Evolutionary conservation across 129 eudicot genomes (phyloP).

Genomic region (Oenanthe sinensis): DNA sequence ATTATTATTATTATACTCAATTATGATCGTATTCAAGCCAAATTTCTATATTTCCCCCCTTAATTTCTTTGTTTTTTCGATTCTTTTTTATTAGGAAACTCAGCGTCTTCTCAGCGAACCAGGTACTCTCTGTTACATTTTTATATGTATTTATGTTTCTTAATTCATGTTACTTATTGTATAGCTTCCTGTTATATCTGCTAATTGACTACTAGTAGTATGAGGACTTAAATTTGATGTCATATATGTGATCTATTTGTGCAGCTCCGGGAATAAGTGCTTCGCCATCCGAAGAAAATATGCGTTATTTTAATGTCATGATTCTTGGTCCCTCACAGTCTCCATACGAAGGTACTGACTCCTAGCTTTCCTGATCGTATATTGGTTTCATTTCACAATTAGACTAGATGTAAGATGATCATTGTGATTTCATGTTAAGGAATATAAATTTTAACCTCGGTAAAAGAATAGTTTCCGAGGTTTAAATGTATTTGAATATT

Average conservation of each 20-base stretch:
- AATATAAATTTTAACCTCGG: no score
- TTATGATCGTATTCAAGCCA: constrained; percentile 17
- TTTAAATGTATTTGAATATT: no score
- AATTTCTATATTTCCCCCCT: neutral
- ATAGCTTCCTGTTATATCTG: no score
- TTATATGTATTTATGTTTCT: neutral
- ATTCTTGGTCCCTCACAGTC: constrained; percentile 97
- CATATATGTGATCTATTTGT: constrained; percentile 20
- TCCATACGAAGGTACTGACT: constrained; percentile 79
- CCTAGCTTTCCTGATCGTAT: neutral
- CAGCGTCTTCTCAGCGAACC: constrained; percentile 99
- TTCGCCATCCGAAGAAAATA: constrained; percentile 93
- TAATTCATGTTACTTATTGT: neutral
- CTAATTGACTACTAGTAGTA: no score
- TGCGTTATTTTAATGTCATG: constrained; percentile 96
- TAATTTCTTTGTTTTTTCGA: neutral
- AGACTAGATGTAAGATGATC: neutral
- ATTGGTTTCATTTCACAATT: neutral
- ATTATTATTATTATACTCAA: neutral
- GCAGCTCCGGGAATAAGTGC: constrained; percentile 99
- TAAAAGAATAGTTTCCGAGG: no score
- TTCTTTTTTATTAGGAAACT: constrained; percentile 49
- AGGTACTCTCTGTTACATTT: constrained; percentile 26
- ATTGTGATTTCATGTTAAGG: neutral
- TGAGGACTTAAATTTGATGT: no score